Percentiles rank a stretch among this genome's conserved stretches.
These are phyloP conservation scores for Botrytis medusae DNA, from an alignment of 2,329 filamentous ascomycete species.

Conservation along the genomic window DNA sequence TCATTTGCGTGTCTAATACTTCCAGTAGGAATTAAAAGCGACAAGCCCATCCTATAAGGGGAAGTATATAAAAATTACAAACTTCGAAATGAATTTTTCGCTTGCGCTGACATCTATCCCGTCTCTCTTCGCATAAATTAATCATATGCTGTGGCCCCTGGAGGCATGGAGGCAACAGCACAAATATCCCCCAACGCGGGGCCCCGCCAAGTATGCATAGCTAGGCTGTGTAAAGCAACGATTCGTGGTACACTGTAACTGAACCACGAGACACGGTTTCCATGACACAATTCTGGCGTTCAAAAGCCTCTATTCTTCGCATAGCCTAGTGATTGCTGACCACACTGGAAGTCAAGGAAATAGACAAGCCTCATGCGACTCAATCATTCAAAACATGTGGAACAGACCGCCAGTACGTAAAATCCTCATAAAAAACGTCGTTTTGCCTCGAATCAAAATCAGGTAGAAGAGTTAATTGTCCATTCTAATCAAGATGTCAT, in stretches of 20 bases:
- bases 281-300: not conserved
- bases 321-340: not conserved
- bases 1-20: not conserved
- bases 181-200: not conserved
- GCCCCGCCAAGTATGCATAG: not conserved
- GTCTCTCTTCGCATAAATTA: not conserved
- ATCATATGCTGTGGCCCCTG: not conserved
- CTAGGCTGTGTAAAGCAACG: not conserved
- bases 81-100: not conserved
- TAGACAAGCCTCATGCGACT: not conserved
- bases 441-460: not conserved
- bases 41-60: slow-evolving; percentile 1
- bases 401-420: not conserved
- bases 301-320: not conserved
- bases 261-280: not conserved
- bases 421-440: not conserved
- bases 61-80: not conserved
- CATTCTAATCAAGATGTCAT: not conserved
- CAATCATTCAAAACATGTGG: not conserved
- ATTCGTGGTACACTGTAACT: not conserved
- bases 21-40: not conserved
- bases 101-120: not conserved
- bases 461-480: not conserved
- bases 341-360: not conserved
- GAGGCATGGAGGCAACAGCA: not conserved